Evolutionary conservation across 2,329 filamentous ascomycete genomes (phyloP).

Genomic region (Botrytis medusae): DNA sequence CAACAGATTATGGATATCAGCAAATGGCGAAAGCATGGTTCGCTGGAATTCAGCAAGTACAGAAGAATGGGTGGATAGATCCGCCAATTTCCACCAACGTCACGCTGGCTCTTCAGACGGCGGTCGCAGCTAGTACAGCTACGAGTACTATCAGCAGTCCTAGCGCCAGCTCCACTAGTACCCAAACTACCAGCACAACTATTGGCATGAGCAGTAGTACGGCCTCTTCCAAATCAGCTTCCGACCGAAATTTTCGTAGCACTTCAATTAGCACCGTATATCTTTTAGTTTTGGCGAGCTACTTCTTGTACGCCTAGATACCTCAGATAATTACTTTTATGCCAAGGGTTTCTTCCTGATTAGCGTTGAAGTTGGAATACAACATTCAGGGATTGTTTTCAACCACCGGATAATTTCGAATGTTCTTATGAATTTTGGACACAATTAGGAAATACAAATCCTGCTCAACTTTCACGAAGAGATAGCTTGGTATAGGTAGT

Average conservation of each 20-base stretch:
- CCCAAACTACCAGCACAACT: background rate
- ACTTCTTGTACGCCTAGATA: background rate
- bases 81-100: background rate
- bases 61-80: constrained; percentile 17
- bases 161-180: background rate
- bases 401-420: background rate
- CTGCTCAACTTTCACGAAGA: background rate
- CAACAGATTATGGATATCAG: constrained; percentile 29
- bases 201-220: background rate
- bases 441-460: background rate
- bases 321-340: too few species aligned
- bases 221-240: background rate
- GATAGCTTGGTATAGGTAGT: background rate
- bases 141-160: background rate
- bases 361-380: background rate
- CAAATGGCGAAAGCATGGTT: constrained; percentile 28
- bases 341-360: accelerated
- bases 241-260: background rate
- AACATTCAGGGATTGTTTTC: background rate
- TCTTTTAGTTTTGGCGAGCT: background rate
- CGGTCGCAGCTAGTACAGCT: background rate
- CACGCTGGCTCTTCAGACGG: background rate
- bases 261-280: background rate
- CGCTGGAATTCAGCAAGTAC: constrained; percentile 19
- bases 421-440: background rate